Evolutionary conservation across 169 alveolate genomes (phyloP), one percentile per base, ranked within the genome.

Genomic region (Cryptosporidium viatorum): DNA sequence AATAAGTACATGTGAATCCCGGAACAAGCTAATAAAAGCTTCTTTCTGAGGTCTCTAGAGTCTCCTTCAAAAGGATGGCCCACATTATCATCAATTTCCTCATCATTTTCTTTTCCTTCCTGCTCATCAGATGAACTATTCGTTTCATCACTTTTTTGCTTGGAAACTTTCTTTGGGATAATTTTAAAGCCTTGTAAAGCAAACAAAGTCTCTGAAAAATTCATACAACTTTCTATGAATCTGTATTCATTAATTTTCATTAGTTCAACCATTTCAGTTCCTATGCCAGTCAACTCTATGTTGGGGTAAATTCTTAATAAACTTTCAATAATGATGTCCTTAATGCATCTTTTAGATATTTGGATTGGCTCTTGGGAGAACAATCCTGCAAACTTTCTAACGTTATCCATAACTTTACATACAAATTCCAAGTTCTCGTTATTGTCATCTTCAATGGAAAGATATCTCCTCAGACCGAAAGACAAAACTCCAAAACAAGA

Each of bases 151-250:
- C 0, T 5, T 1, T 55, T 55, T 21, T 55, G 29, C 7, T 2
- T 55, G 7, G 35, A 55, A 29, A 10, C 29, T 8, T 55, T 21
- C 12, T 23, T 48, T 48, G n/a, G 9, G 9, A 26, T 23, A 0
- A 16, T 55, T 55, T 55, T 55, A 39, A 80, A 23, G 8, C 89
- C 89, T 21, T 43, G 43, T 21, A 51, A 41, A 1, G 62, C 43
- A 2, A 80, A 26, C 45, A 80, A 39, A 23, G 89, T 80, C 16
- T 80, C 89, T 18, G 67, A 21, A 41, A 60, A 43, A 23, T 80
- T 80, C 39, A 31, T 50, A 62, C 89, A 80, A 29, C 89, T 80
- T 21, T 80, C 89, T n/a, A 59, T 26, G 62, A 80, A 80, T n/a
- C 89, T 59, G 16, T 23, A 5, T 41, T 39, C 65, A 2, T 21